Evolutionary conservation across 768 basidiomycete genomes (phyloP), one percentile per base, ranked within the genome.

Genomic region (Trametes cinnabarina): DNA sequence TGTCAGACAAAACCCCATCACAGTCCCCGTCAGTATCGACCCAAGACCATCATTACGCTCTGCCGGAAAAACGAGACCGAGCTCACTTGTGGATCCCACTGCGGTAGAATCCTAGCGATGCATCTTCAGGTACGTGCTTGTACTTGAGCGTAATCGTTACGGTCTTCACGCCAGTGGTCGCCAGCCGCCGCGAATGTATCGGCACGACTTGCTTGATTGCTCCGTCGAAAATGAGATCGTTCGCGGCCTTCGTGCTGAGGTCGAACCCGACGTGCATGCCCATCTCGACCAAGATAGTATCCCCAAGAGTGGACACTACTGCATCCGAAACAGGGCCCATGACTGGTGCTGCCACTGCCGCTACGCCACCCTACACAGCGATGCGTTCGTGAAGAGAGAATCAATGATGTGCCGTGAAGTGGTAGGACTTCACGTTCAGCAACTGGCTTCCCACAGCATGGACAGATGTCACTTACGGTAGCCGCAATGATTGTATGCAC

Each of bases 401-500:
- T 5, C 15, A 19, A 26, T 11, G 44, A 25, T n/a, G 25, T 10
- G 44, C 20, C 23, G 30, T 40, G 41, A 23, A 8, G 23, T 40
- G 22, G 25, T 37, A 43, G 17, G 20, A 42, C 8, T n/a, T n/a
- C n/a, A n/a, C n/a, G n/a, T 43, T 60, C 49, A 57, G 32, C 23
- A 42, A n/a, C n/a, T 26, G 4, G 4, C 3, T 12, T n/a, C 22
- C 32, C 4, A 23, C n/a, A 44, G 49, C 17, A n/a, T 17, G 26
- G 20, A 42, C 7, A 25, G 8, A 20, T 26, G 39, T 47, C 15
- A 69, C 78, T 71, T 65, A 85, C 84, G 39, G 86, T 87, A 26
- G 81, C 83, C 48, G 75, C 81, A 28, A 86, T 77, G 43, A 85
- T 79, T 4, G 80, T 81, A 65, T 86, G 84, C 22, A 86, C 79